Evolutionary conservation across 768 basidiomycete genomes (phyloP), one percentile per base, ranked within the genome.

Genomic region (Terana coerulea): DNA sequence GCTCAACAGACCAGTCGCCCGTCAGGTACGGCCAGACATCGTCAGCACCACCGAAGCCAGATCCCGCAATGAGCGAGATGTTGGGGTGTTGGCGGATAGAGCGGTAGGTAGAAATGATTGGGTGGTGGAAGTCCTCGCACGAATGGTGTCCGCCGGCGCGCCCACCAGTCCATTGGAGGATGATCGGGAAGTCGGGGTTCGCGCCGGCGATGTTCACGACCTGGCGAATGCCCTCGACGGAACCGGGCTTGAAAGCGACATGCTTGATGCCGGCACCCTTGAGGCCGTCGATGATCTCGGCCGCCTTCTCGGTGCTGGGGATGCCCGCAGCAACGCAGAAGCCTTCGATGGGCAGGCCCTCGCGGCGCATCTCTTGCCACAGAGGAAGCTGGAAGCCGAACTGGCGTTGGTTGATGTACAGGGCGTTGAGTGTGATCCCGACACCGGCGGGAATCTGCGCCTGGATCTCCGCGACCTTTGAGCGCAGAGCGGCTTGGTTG

Each of bases 291-390:
- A 98, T 97, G 70, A 99, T 98, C 70, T 98, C 95, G 39, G 86
- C 86, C 2, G 95, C 95, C 71, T 98, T 99, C 72, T 98, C 97
- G 1, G 92, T 92, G 60, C 81, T 89, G 8, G 97, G 97, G 59
- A 99, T 91, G 63, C 95, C 97, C 40, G 97, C 97, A 34, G 95
- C 97, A 53, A 98, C 91, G 66, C 95, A 98, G 72, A 99, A 95
- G n/a, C 97, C 97, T 74, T 99, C 95, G 56, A 98, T 77, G 11
- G 97, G 97, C 3, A 95, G 72, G 50, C 95, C 95, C 68, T 98
- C 97, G 52, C 84, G 84, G 56, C 91, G 85, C 88, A 99, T 89
- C 71, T 97, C 91, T 67, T 95, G 91, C 97, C 97, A 99, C 12
- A 98, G 75, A 15, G 97, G 97, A 68, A 92, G 83, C 68, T 99